Evolutionary conservation across 495 filamentous ascomycete species (phyloP).

Genomic region (Halenospora varia): DNA sequence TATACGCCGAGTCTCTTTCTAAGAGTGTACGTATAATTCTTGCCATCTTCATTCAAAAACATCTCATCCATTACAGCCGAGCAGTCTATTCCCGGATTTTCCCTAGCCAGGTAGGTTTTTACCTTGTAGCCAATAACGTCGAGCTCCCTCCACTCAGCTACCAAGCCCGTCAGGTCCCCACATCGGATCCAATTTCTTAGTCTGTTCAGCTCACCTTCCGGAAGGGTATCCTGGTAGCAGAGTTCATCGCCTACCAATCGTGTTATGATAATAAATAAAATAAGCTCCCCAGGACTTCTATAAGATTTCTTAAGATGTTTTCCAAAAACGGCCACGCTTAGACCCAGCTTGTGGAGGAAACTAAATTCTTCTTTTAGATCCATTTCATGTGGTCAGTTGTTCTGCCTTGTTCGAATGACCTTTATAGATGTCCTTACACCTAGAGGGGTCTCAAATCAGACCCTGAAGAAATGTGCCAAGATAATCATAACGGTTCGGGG

Average conservation of each 20-base stretch:
- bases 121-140: slow-evolving; percentile 6
- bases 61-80: not conserved
- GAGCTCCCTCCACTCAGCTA: slow-evolving; percentile 4
- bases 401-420: slow-evolving; percentile 1
- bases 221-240: slow-evolving; percentile 4
- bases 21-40: slow-evolving; percentile 3
- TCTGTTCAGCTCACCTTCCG: slow-evolving; percentile 5
- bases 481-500: slow-evolving; percentile 4
- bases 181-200: slow-evolving; percentile 6
- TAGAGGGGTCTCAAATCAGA: slow-evolving; percentile 5
- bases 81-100: not conserved
- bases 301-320: slow-evolving; percentile 9
- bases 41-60: not conserved
- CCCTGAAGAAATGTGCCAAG: slow-evolving; percentile 6
- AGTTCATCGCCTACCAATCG: slow-evolving; percentile 4
- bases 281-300: slow-evolving; percentile 6
- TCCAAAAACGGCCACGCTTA: slow-evolving; percentile 6
- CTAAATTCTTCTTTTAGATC: slow-evolving; percentile 12
- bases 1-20: not conserved
- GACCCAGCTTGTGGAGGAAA: slow-evolving; percentile 5
- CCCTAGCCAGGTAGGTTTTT: slow-evolving; percentile 6
- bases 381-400: slow-evolving; percentile 4
- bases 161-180: not conserved
- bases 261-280: slow-evolving; percentile 4
- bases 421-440: slow-evolving; percentile 7